Evolutionary conservation across 2,329 filamentous ascomycete genomes (phyloP).

Genomic region (Xylariaceae sp.): DNA sequence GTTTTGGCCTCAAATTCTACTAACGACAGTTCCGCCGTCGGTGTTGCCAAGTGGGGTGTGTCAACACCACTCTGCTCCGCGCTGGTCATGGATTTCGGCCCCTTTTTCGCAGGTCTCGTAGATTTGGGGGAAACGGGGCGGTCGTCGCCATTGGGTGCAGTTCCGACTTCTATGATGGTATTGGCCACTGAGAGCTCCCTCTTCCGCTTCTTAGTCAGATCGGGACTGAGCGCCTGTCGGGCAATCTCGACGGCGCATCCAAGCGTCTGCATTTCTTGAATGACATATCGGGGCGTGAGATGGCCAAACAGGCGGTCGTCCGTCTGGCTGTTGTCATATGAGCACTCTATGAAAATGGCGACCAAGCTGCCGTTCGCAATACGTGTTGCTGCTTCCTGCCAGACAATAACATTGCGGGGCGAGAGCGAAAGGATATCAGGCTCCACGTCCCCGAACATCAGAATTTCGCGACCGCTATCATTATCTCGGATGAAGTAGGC

Average conservation of each 20-base stretch:
- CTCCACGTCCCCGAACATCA: slow-evolving; percentile 95
- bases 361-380: slow-evolving; percentile 65
- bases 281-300: slow-evolving; percentile 74
- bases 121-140: slow-evolving; percentile 51
- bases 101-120: slow-evolving; percentile 28
- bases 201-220: slow-evolving; percentile 59
- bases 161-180: slow-evolving; percentile 12
- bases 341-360: slow-evolving; percentile 93
- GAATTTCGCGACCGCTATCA: slow-evolving; percentile 64
- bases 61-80: slow-evolving; percentile 24
- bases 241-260: slow-evolving; percentile 63
- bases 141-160: slow-evolving; percentile 32
- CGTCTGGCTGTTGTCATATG: slow-evolving; percentile 74
- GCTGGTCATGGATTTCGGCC: slow-evolving; percentile 14
- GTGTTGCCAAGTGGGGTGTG: slow-evolving; percentile 43
- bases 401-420: slow-evolving; percentile 76
- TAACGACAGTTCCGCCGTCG: slow-evolving; percentile 43
- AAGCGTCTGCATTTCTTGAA: slow-evolving; percentile 69
- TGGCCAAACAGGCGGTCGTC: slow-evolving; percentile 83
- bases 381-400: slow-evolving; percentile 84
- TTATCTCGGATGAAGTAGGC: slow-evolving; percentile 88
- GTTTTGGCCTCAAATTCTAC: slow-evolving; percentile 27
- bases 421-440: slow-evolving; percentile 79
- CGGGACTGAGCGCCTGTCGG: slow-evolving; percentile 41
- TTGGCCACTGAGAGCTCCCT: slow-evolving; percentile 40